Base-by-base conservation (phyloP, 306 rosid genomes). In the Vicia faba region DNA sequence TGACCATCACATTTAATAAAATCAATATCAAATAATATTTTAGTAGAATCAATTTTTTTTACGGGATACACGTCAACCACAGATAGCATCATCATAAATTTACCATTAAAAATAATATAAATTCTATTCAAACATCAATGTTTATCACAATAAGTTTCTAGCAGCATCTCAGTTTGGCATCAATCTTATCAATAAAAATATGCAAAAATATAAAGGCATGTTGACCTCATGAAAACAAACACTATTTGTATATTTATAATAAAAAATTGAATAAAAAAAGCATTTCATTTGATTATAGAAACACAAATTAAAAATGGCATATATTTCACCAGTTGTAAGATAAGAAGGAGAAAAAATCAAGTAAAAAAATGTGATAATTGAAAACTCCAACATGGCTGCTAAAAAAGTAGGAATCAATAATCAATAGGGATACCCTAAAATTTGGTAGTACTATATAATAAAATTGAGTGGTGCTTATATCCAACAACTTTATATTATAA, bases 401-500 rank as follows among this genome's bases (percentile, higher is more conserved):
- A 51, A 4, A 41, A n/a, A 41, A 43, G 33, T 4, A 41, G 19
- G 26, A 43, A 54, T 64, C 14, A 25, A 43, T 19, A 43, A 54
- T 64, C 14, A 25, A 43, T 19, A 70, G 75, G 74, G 75, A 19
- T 70, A 57, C 25, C 18, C 28, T 60, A 46, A 46, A 71, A 59
- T 20, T 69, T 69, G 11, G 43, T 23, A n/a, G 11, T 58, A 28
- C 0, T 2, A 57, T 41, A 43, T n/a, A 55, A 57, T 25, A 26
- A 44, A 18, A 57, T 45, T 14, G 23, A n/a, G 49, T 58, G 11
- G 18, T 68, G 57, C 26, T 6, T 7, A 1, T n/a, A 1, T 50
- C 67, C 36, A 55, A 56, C n/a, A 56, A 64, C 57, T 50, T 36
- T 67, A 71, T 70, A 71, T 70, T 57, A 53, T 5, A 77, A 71